phyloP scores from a whole-genome alignment of 306 rosid genomes.

The Alnus glutinosa region DNA sequence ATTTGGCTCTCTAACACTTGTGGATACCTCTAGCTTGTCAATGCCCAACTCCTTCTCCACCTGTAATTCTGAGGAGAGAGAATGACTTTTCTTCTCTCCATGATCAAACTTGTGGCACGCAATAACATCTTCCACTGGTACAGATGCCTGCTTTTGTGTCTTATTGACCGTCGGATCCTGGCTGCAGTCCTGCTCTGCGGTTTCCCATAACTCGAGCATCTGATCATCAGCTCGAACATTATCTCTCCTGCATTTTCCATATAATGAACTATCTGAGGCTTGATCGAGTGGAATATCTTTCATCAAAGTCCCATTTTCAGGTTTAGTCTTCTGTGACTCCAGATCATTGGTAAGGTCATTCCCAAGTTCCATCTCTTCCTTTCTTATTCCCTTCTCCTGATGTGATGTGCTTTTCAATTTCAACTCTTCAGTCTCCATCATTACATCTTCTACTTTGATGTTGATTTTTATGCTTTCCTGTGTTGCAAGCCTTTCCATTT shows the following conservation, averaged over 20 bases:
- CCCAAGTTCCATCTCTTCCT: slow-evolving; percentile 35
- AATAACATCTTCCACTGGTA: slow-evolving; percentile 41
- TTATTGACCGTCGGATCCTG: slow-evolving; percentile 32
- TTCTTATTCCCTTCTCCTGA: slow-evolving; percentile 28
- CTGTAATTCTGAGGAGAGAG: slow-evolving; percentile 55
- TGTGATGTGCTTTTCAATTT: slow-evolving; percentile 20
- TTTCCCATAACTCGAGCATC: slow-evolving; percentile 93
- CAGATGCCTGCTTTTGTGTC: slow-evolving; percentile 37
- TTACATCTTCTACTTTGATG: slow-evolving; percentile 11
- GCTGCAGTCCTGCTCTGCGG: slow-evolving; percentile 54
- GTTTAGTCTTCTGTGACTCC: slow-evolving; percentile 43
- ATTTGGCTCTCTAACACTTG: slow-evolving; percentile 41
- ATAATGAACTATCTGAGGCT: slow-evolving; percentile 54
- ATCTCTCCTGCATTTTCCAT: slow-evolving; percentile 55
- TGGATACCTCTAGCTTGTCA: slow-evolving; percentile 68
- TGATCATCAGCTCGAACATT: slow-evolving; percentile 65
- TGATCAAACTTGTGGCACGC: slow-evolving; percentile 34
- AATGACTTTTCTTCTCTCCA: slow-evolving; percentile 36
- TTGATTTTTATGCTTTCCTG: slow-evolving; percentile 32
- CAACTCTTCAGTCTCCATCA: slow-evolving; percentile 11
- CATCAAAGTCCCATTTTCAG: slow-evolving; percentile 60
- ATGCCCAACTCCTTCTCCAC: slow-evolving; percentile 72
- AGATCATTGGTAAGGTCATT: slow-evolving; percentile 27
- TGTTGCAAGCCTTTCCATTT: slow-evolving; percentile 45
- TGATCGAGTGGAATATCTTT: slow-evolving; percentile 94